Evolutionary conservation across 805 yeast genomes (phyloP), one percentile per base, ranked within the genome.

Genomic region (Lipomyces yamadae): DNA sequence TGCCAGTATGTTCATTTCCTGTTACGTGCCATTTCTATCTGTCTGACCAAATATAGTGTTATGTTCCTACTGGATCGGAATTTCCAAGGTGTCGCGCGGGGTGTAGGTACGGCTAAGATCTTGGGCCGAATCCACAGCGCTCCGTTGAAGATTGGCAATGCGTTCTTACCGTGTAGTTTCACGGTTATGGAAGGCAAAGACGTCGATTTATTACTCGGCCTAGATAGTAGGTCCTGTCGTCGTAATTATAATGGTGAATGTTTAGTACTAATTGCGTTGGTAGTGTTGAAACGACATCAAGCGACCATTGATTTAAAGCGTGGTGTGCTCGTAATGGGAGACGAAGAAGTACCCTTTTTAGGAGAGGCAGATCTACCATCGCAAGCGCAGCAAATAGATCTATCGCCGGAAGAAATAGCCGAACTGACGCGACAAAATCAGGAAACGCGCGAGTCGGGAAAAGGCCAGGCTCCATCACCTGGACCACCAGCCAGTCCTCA

Each of bases 81-180:
- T 67, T 92, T 88, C 76, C 81, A 81, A 56, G 97, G 97, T 30
- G 86, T 86, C 74, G 98, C 97, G 1, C 81, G 86, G 63, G 99
- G 99, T 56, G 98, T 95, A 13, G 99, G 99, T 1, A 83, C 87
- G 1, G 86, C 89, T 30, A 82, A 85, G 67, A 91, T 92, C 59
- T 75, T 87, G 39, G 99, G 99, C 2, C 83, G 90, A 68, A 89
- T 95, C 53, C 98, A 95, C 76, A 87, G 91, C 70, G 96, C 92
- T 0, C 96, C 96, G 24, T 83, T 95, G 53, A 88, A 87, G 71
- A 86, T 95, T 56, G 97, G 90, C 15, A 83, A 81, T 56, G 81
- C 83, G 13, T 85, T 78, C 74, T 82, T 88, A 65, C 88, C 92
- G 3, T 87, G 92, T 73, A 82, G 88, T 58, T 87, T 90, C 73